Percentiles rank a stretch among this genome's conserved stretches.
phyloP scores from a whole-genome alignment of 345 rosid genomes.

The Isatis tinctoria region DNA sequence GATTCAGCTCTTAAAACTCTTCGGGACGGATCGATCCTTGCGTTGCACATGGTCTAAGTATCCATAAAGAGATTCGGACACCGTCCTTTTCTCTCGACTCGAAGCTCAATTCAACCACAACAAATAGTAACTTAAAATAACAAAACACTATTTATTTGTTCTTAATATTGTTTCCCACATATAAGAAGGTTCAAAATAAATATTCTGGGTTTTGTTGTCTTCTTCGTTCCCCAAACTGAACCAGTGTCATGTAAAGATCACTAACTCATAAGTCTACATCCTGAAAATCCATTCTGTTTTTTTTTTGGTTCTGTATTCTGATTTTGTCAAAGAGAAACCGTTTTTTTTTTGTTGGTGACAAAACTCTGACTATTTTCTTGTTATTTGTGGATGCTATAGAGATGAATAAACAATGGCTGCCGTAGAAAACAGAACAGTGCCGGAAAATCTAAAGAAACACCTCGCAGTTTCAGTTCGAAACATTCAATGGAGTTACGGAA shows the following conservation, averaged over 20 bases:
- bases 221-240: conserved; percentile 4
- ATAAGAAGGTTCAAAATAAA: conserved; percentile 11
- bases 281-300: background rate
- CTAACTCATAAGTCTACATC: background rate
- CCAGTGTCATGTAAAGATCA: conserved; percentile 18
- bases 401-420: conserved; percentile 21
- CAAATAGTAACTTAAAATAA: conserved; percentile 9
- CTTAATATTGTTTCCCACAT: background rate
- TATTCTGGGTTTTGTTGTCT: conserved; percentile 3
- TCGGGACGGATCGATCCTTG: no score
- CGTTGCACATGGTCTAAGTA: no score
- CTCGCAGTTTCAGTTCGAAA: conserved; percentile 81
- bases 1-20: no score
- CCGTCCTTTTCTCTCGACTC: conserved; percentile 13
- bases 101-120: conserved; percentile 21
- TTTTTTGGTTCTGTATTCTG: background rate
- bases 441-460: conserved; percentile 62
- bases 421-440: conserved; percentile 33
- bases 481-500: conserved; percentile 90
- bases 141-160: background rate
- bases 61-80: conserved; percentile 28
- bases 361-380: background rate
- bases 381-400: background rate
- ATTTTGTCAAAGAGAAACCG: no score
- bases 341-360: background rate